Evolutionary conservation across 2,329 filamentous ascomycete genomes (phyloP), one percentile per base, ranked within the genome.

Genomic region (Verticillium tricorpus): DNA sequence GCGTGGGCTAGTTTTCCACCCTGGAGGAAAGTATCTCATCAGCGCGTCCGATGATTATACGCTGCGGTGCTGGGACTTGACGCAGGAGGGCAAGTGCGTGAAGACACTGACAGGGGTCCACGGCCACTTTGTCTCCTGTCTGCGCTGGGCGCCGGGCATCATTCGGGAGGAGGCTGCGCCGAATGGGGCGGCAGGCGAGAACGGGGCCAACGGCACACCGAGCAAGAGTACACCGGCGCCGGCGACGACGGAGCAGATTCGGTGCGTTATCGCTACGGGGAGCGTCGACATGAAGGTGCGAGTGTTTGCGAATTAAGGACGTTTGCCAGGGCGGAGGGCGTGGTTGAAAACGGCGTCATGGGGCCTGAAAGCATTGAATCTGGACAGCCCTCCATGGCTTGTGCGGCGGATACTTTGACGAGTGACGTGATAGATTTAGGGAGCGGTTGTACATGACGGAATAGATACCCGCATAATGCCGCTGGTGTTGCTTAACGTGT

Each of bases 21-120:
- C 94, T 0, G 91, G 92, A 9, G 94, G 94, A 54, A 96, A 94
- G 75, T 97, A 95, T 70, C 82, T 98, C 1, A 78, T 98, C 6
- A 93, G 89, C 7, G 91, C 90, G 22, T 85, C 89, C 17, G 94
- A 98, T 73, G 94, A 98, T 78, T 96, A 95, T 78, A 93, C 92
- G 5, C 82, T 98, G 63, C 84, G 93, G 61, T 97, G 93, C 79
- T 98, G 94, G 94, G 94, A 98, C 77, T 79, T 98, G 31, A 84
- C 85, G 31, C 94, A 98, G 72, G 93, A 96, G 73, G 92, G 91
- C 52, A 93, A 93, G 70, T 94, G 92, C 69, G 92, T 97, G 67
- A 94, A 94, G 75, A 88, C 87, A 0, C 78, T 98, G 17, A 82
- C 83, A 40, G 91, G 92, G 65, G 88, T 87, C 0, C 93, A 96